Conservation (phyloP, 768 basidiomycete genomes). For the Naganishia randhawae region DNA sequence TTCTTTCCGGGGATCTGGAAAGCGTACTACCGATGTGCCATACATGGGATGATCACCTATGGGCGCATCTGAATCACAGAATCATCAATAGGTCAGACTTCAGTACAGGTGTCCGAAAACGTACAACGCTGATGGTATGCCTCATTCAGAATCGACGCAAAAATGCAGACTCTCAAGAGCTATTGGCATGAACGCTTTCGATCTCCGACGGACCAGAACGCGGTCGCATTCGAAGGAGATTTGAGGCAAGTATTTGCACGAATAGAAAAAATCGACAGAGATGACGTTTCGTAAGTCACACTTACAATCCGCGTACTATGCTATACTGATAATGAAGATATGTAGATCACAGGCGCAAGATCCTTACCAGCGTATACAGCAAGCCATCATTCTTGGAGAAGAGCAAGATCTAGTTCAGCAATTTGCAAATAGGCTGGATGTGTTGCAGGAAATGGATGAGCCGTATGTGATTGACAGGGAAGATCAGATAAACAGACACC, state of each 20-base stretch:
- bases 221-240: constrained; percentile 63
- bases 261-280: constrained; percentile 42
- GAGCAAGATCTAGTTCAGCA: constrained; percentile 66
- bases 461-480: constrained; percentile 45
- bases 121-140: background rate
- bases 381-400: constrained; percentile 50
- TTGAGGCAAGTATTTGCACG: constrained; percentile 49
- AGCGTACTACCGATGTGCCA: constrained; percentile 67
- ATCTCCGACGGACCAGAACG: background rate
- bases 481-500: background rate
- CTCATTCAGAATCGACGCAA: constrained; percentile 64
- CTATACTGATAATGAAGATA: constrained; percentile 2
- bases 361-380: constrained; percentile 51
- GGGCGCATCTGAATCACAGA: constrained; percentile 78
- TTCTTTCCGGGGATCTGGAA: constrained; percentile 67
- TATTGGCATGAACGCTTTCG: constrained; percentile 71
- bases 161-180: constrained; percentile 63
- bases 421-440: constrained; percentile 49
- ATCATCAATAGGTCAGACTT: constrained; percentile 57
- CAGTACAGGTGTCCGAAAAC: background rate
- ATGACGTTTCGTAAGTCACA: constrained; percentile 42
- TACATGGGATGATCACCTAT: constrained; percentile 93
- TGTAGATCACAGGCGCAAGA: constrained; percentile 41
- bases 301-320: background rate
- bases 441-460: constrained; percentile 41